Percentiles rank a stretch among this genome's conserved stretches.
Evolutionary conservation across 2,329 filamentous ascomycete species (phyloP).

Genomic region (Talaromyces sp.): DNA sequence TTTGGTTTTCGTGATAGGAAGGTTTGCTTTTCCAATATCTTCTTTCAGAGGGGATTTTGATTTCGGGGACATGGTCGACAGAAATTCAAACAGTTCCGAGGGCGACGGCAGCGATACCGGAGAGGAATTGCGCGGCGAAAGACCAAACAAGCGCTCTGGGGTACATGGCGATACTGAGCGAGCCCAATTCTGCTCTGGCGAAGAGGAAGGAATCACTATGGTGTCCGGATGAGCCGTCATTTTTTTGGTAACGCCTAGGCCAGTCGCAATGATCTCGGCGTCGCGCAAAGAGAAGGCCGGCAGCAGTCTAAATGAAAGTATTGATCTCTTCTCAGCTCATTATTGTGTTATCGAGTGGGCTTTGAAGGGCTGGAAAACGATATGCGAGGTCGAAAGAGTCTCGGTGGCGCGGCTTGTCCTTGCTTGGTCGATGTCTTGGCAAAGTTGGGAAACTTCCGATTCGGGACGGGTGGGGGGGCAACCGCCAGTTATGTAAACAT

Average conservation of each 20-base stretch:
- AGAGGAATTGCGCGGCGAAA: constrained; percentile 17
- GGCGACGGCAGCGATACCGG: constrained; percentile 22
- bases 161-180: constrained; percentile 18
- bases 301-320: not conserved
- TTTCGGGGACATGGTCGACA: not conserved
- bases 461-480: constrained; percentile 29
- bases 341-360: not conserved
- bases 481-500: constrained; percentile 16
- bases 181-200: constrained; percentile 28
- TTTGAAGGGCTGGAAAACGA: not conserved
- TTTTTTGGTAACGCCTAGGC: constrained; percentile 14
- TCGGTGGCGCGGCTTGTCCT: not conserved
- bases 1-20: not conserved
- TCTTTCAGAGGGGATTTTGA: constrained; percentile 7
- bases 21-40: constrained; percentile 6
- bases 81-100: constrained; percentile 16
- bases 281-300: not conserved
- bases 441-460: constrained; percentile 26
- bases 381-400: not conserved
- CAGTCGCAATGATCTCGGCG: not conserved
- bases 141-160: constrained; percentile 11
- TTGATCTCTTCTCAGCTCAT: not conserved
- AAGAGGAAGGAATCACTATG: constrained; percentile 38
- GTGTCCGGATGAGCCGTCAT: constrained; percentile 34
- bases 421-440: constrained; percentile 24